phyloP scores from a whole-genome alignment of 1,284 basidiomycete genomes.

The Mycena citricolor region DNA sequence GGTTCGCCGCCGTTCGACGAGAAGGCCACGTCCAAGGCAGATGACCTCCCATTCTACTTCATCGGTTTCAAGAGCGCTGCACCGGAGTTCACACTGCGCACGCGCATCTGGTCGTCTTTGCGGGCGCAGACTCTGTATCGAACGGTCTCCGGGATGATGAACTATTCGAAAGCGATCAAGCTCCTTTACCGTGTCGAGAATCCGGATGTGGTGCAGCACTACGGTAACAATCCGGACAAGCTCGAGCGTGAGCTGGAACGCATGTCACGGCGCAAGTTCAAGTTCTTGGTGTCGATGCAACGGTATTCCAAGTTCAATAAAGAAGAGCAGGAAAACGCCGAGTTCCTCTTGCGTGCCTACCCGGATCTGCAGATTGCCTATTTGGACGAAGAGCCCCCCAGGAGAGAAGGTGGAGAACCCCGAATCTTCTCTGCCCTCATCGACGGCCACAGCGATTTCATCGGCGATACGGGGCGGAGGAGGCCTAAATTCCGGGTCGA shows the following conservation, averaged over 20 bases:
- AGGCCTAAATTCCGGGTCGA: conserved; percentile 98
- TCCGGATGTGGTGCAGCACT: conserved; percentile 96
- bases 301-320: conserved; percentile 99
- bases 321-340: conserved; percentile 98
- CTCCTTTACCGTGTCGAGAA: conserved; percentile 99
- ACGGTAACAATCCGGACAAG: conserved; percentile 96
- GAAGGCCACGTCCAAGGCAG: conserved; percentile 86
- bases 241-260: conserved; percentile 96
- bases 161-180: conserved; percentile 99
- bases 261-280: conserved; percentile 98
- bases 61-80: conserved; percentile 99
- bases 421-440: conserved; percentile 95
- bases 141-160: conserved; percentile 99
- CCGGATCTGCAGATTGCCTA: conserved; percentile 99
- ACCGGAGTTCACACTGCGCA: conserved; percentile 97
- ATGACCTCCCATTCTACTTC: conserved; percentile 98
- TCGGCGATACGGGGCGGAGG: conserved; percentile 84
- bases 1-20: conserved; percentile 83
- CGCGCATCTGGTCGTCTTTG: conserved; percentile 98
- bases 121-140: conserved; percentile 98
- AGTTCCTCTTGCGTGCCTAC: conserved; percentile 97
- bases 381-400: conserved; percentile 91
- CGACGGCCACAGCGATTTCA: conserved; percentile 96
- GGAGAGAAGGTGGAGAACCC: conserved; percentile 94
- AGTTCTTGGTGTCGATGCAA: conserved; percentile 99